Base-by-base conservation (phyloP, 2,329 filamentous ascomycete genomes). In the Hymenoscyphus fructigenus region DNA sequence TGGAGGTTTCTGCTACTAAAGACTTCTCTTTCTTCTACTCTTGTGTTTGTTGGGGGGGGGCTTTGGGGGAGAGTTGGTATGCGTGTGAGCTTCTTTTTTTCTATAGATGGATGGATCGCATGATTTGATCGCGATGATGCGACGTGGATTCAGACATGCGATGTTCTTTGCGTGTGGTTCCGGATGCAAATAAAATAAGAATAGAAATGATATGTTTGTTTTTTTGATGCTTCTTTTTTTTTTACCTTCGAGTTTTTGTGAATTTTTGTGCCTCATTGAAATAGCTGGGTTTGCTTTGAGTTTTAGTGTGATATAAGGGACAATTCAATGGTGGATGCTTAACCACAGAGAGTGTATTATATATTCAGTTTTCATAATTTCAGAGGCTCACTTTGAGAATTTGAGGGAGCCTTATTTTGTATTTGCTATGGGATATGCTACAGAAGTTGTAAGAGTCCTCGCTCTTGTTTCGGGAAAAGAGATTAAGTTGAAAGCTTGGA, bases 101-200 rank as follows among this genome's bases (percentile, higher is more conserved):
- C 26, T 14, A 26, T 26, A 20, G 26, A 50, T 50, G 26, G 47
- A 50, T 50, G 47, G 23, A 38, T 38, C 0, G 47, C 47, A 50
- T 26, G 47, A 50, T 23, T 10, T 20, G 47, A 50, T 50, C 47
- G 47, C 47, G 47, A 50, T 26, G 47, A 32, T 32, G 29, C 29
- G 29, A 32, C 20, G 20, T 26, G 20, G 47, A 53, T 53, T 23
- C 23, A 26, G 23, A 23, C 47, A 23, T 53, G 47, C 47, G 23
- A 53, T 53, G 20, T 26, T 23, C 5, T 10, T n/a, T 26, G 47
- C 47, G 26, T 53, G 47, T 53, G 12, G 23, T 53, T 20, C 47
- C 12, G 36, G 47, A 53, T 26, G 47, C 47, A 26, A 53, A 53
- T 53, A 53, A 53, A 53, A 53, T 53, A 53, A 53, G 47, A 53